phyloP scores from a whole-genome alignment of 495 filamentous ascomycete species.

The Immersiella caudata region DNA sequence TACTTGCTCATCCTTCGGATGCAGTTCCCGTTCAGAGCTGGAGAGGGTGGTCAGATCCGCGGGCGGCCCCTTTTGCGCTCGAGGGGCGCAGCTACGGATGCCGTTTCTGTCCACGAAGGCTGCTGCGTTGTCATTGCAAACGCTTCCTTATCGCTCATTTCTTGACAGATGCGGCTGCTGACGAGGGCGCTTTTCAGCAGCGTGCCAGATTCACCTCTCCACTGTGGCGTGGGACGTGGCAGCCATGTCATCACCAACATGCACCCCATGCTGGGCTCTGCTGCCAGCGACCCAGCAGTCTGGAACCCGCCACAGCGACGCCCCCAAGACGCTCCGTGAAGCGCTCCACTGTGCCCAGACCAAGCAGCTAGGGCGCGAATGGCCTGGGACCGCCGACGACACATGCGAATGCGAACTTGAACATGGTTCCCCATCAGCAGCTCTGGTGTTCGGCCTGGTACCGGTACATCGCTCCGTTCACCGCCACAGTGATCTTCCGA shows the following conservation, averaged over 20 bases:
- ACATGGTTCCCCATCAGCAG: too few species aligned
- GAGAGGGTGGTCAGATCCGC: constrained; percentile 7
- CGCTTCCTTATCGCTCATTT: not conserved
- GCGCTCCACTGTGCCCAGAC: not conserved
- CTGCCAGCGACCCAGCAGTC: constrained; percentile 1
- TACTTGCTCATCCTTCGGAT: not conserved
- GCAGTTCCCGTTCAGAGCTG: not conserved
- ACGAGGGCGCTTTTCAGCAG: not conserved
- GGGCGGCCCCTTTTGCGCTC: not conserved
- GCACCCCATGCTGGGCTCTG: constrained; percentile 6
- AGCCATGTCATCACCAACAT: not conserved
- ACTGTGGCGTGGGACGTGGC: not conserved
- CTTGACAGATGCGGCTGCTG: not conserved
- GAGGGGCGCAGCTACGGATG: not conserved
- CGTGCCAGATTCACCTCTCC: not conserved
- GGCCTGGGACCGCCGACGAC: too few species aligned
- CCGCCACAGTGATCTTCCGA: too few species aligned
- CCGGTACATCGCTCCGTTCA: not conserved
- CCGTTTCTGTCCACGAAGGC: not conserved
- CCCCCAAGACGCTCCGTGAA: not conserved
- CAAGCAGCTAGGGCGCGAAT: not conserved
- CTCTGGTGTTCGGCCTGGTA: not conserved
- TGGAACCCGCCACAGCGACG: constrained; percentile 14
- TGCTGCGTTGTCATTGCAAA: not conserved
- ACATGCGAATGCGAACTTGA: too few species aligned